Base-by-base conservation (phyloP, 441 rosid species). In the Erodium chrysanthum region DNA sequence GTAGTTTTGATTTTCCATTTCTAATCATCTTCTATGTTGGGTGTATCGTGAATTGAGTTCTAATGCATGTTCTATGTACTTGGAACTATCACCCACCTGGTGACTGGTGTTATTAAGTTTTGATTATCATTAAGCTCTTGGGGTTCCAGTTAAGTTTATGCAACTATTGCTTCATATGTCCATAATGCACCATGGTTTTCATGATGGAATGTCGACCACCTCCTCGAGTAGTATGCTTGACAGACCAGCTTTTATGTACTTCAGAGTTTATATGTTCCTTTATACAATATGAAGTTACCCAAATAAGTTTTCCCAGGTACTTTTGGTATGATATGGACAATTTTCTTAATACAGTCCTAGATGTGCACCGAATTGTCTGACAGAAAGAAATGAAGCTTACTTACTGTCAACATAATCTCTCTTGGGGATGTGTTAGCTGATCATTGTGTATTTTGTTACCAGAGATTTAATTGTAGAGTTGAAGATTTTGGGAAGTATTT, bases 31-130 rank as follows among this genome's bases (percentile, higher is more conserved):
- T 66, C 17, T 7, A 9, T 44, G 21, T 56, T 5, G 35, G 31
- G 33, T 15, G 23, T 33, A 23, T 70, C 48, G 8, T 46, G 15
- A 64, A 14, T 40, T 15, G 2, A 6, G 5, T 48, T 48, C 18
- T 48, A 48, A 14, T 48, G 54, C 0, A 48, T 48, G 20, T n/a
- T 48, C 54, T 48, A 48, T 68, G 70, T 50, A 17, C n/a, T 17
- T 56, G 65, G 65, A 61, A n/a, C 20, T 23, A 31, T 10, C 4
- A 42, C 12, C n/a, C 3, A n/a, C 18, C 29, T 25, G 3, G 29
- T 25, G 31, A 7, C 29, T 25, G 3, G 29, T 25, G 31, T 33
- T 23, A 15, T 23, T 61, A 60, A 9, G 11, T 60, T 60, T 60
- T 7, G 29, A 10, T 15, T 21, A 31, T 8, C 31, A 61, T 17